Evolutionary conservation across 106 monocot species (phyloP).

Genomic region (Iris macrosiphon): DNA sequence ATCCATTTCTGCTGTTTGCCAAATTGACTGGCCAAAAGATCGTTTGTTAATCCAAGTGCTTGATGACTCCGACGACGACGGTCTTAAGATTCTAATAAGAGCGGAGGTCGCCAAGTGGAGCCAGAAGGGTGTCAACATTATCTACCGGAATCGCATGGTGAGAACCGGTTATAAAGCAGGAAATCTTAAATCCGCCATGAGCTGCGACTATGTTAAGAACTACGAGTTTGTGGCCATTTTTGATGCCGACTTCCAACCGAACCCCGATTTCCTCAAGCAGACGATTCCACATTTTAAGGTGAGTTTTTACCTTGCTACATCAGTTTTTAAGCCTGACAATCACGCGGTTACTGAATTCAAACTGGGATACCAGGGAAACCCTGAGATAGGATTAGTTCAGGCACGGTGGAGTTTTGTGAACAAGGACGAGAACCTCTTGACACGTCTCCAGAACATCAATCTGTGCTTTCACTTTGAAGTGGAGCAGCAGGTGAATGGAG

Average conservation of each 20-base stretch:
- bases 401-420: conserved; percentile 57
- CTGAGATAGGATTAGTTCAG: conserved; percentile 46
- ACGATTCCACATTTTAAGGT: conserved; percentile 77
- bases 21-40: conserved; percentile 60
- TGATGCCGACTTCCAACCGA: conserved; percentile 66
- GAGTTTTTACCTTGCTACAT: no score
- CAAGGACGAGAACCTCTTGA: conserved; percentile 45
- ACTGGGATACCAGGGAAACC: conserved; percentile 29
- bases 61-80: conserved; percentile 59
- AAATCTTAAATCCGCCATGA: conserved; percentile 73
- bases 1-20: conserved; percentile 59
- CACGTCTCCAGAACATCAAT: conserved; percentile 56
- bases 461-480: conserved; percentile 56
- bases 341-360: neutral
- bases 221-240: conserved; percentile 75
- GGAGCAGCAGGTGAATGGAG: conserved; percentile 38
- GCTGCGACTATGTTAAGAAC: conserved; percentile 55
- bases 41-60: conserved; percentile 61
- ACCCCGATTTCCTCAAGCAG: conserved; percentile 59
- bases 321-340: no score
- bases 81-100: conserved; percentile 34
- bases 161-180: conserved; percentile 74
- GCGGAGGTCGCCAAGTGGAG: conserved; percentile 57
- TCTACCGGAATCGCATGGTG: conserved; percentile 54
- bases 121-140: conserved; percentile 42